Evolutionary conservation across 2,329 filamentous ascomycete species (phyloP), one percentile per base, ranked within the genome.

Genomic region (Boeremia lycopersici): DNA sequence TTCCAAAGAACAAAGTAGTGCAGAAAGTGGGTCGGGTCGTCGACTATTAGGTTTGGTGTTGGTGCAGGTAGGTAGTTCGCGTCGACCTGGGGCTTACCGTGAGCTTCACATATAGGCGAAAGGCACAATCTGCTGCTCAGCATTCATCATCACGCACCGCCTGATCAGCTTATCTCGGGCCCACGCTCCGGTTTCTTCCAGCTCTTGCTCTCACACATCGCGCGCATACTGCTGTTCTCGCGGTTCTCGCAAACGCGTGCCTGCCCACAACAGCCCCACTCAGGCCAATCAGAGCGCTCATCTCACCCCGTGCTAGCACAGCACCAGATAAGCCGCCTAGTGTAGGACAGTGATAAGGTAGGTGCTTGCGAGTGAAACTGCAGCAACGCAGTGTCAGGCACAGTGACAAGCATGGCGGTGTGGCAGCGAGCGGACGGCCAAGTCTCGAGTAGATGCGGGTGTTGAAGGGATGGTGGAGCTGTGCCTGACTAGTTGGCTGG

Each of bases 251-350:
- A 40, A 59, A 54, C 63, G 47, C 49, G 56, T 62, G 47, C 59
- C 54, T 61, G 49, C 48, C 48, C 57, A 53, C 61, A 59, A 53
- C 61, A 57, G 26, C 49, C 47, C 41, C 58, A 50, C 48, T 39
- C 47, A 49, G 45, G 59, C 70, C 71, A 73, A 73, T 72, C 59
- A 66, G 41, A 11, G 25, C 38, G 30, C 44, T 28, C 33, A 15
- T 19, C 17, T 23, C 33, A 29, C 36, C 49, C 25, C 43, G 44
- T 53, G 53, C 43, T 33, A 46, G 49, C 38, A 47, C 35, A 44
- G 40, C 33, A 53, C 48, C 38, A 59, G 43, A 55, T 48, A 50
- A 58, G 30, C 51, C 38, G 28, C 28, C 45, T 17, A 36, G 47
- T 30, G 47, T 55, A 47, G 41, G 46, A 50, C 54, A 53, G 28